Evolutionary conservation across 495 filamentous ascomycete genomes (phyloP), one percentile per base, ranked within the genome.

Genomic region (Halenospora varia): DNA sequence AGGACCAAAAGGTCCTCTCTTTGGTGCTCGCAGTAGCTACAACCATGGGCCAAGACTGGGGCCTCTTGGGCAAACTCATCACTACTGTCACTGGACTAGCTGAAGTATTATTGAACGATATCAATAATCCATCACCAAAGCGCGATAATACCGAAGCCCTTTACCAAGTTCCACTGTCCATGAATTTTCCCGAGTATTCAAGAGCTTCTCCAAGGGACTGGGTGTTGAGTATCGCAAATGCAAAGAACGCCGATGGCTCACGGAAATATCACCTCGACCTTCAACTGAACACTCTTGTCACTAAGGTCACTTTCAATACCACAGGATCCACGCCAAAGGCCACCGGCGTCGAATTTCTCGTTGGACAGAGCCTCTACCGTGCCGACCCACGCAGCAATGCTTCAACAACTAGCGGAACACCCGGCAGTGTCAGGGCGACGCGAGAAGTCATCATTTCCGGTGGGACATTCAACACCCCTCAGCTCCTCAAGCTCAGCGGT

Each of bases 381-480:
- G 85, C 85, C 6, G 79, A 80, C 47, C 82, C 83, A 4, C 67
- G 62, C 59, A 45, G 70, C 8, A 50, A 13, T 20, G 24, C 53
- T 2, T n/a, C n/a, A n/a, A 58, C 69, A 15, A 57, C 58, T 1
- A 57, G 56, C 8, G 80, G 80, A 39, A 71, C 54, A 0, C 70
- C 75, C 0, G 78, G 81, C 13, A 74, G 68, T n/a, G 81, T 72
- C 8, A 65, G 62, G 2, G 82, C 79, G 0, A 75, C 74, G 1
- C 72, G 76, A 22, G 85, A 88, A 64, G 82, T 90, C 48, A 84
- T 89, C 59, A 51, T 89, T 9, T 69, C 84, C n/a, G 85, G 74
- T 10, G 85, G 86, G 22, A 65, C 76, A 3, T 83, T 82, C 70
- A 81, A 85, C 74, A 76, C 82, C 0, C 84, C 84, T 0, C 79